Conservation (phyloP, 805 yeast genomes). For the Nakazawaea sp. region DNA sequence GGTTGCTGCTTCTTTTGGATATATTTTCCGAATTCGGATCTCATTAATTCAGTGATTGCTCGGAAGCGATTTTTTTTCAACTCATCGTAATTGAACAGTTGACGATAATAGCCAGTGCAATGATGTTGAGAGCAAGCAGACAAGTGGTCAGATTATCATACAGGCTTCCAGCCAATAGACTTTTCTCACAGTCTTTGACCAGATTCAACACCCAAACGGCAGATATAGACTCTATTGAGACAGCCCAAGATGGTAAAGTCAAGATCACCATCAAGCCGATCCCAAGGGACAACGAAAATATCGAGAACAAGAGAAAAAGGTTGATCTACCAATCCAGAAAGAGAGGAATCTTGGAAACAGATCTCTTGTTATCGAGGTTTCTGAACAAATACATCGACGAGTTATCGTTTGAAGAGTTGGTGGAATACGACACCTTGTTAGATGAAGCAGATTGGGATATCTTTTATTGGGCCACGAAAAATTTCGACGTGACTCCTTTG, state of each 20-base stretch:
- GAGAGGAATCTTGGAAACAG: slow-evolving; percentile 93
- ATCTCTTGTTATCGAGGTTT: slow-evolving; percentile 75
- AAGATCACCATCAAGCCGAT: slow-evolving; percentile 66
- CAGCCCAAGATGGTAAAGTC: slow-evolving; percentile 22
- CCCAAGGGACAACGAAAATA: slow-evolving; percentile 64
- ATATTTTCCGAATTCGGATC: no score
- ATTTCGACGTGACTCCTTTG: slow-evolving; percentile 73
- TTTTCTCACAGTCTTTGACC: no score
- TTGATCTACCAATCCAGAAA: slow-evolving; percentile 87
- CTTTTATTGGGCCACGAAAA: slow-evolving; percentile 93
- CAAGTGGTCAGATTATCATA: no score
- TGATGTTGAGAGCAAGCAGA: no score
- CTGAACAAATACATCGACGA: slow-evolving; percentile 64
- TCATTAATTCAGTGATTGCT: no score
- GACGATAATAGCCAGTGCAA: no score
- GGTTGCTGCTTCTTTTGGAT: no score
- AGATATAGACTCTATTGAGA: slow-evolving; percentile 1
- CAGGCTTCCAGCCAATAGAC: no score
- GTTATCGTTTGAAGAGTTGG: slow-evolving; percentile 59
- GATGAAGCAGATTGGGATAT: slow-evolving; percentile 99
- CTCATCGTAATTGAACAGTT: no score
- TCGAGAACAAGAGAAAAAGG: slow-evolving; percentile 78
- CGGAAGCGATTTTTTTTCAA: no score
- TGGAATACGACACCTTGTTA: slow-evolving; percentile 77
- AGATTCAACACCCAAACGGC: no score